phyloP scores from a whole-genome alignment of 768 basidiomycete species.

The Russula earlei region DNA sequence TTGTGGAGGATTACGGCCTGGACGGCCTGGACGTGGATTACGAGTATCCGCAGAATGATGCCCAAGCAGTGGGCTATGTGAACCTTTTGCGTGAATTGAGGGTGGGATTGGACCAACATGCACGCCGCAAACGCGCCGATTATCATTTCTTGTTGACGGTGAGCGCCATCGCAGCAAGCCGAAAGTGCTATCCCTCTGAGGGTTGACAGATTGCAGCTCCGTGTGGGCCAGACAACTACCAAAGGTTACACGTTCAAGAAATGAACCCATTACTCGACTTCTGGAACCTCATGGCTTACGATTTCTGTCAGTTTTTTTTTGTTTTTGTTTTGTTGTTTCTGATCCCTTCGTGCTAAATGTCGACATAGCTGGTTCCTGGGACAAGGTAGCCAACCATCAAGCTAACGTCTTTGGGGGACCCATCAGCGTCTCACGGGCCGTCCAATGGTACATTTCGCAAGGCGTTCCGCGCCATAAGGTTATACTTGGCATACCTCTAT shows the following conservation, averaged over 20 bases:
- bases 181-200: constrained; percentile 6
- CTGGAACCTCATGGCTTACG: constrained; percentile 97
- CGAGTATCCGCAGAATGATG: constrained; percentile 77
- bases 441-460: constrained; percentile 57
- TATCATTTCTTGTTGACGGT: constrained; percentile 71
- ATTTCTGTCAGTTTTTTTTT: constrained; percentile 60
- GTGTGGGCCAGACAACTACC: constrained; percentile 80
- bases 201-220: constrained; percentile 74
- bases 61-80: constrained; percentile 76
- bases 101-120: constrained; percentile 64
- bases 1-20: constrained; percentile 86
- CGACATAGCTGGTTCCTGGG: constrained; percentile 65
- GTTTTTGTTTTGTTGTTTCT: background rate
- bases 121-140: constrained; percentile 48
- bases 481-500: constrained; percentile 85
- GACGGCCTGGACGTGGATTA: constrained; percentile 92
- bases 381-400: constrained; percentile 65
- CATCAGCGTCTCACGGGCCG: constrained; percentile 51
- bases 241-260: constrained; percentile 63
- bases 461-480: constrained; percentile 76
- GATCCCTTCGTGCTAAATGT: constrained; percentile 1
- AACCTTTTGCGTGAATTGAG: constrained; percentile 73
- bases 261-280: constrained; percentile 89
- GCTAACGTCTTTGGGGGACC: constrained; percentile 71
- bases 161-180: constrained; percentile 23